Evolutionary conservation across 1,284 basidiomycete species (phyloP).

Genomic region (Pseudozyma sp.): DNA sequence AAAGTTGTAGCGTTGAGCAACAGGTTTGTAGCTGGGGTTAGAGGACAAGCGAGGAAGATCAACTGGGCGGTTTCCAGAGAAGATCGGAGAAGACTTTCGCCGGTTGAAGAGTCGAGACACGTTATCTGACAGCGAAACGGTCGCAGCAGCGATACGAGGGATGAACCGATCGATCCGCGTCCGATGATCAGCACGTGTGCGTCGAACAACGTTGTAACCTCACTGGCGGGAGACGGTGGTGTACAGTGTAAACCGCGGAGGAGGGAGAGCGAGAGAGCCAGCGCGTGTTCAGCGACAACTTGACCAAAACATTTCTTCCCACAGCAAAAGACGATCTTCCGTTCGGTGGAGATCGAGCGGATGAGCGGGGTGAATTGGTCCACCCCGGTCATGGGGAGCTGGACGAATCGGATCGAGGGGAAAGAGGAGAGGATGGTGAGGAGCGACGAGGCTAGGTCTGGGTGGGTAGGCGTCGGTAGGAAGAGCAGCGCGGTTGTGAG

Average conservation of each 20-base stretch:
- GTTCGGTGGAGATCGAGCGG: background rate
- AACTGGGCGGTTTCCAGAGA: constrained; percentile 19
- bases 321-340: constrained; percentile 39
- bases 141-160: constrained; percentile 9
- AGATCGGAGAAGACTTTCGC: background rate
- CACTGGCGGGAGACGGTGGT: background rate
- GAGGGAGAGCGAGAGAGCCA: constrained; percentile 32
- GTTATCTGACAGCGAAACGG: constrained; percentile 39
- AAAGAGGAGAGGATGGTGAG: background rate
- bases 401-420: constrained; percentile 32
- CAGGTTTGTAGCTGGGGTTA: constrained; percentile 28
- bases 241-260: constrained; percentile 7
- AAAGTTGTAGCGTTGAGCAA: constrained; percentile 22
- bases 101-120: constrained; percentile 4
- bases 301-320: constrained; percentile 51
- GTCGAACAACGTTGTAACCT: constrained; percentile 11
- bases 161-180: constrained; percentile 31
- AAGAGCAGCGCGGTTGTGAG: constrained; percentile 15
- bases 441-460: constrained; percentile 10
- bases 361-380: constrained; percentile 42
- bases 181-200: constrained; percentile 46
- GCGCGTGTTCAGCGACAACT: constrained; percentile 55
- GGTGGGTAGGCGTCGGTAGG: constrained; percentile 22
- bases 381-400: constrained; percentile 58
- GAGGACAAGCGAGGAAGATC: constrained; percentile 44